These are phyloP conservation scores for Alternaria infectoria DNA, from an alignment of 2,329 filamentous ascomycete genomes.

Conservation along the genomic window DNA sequence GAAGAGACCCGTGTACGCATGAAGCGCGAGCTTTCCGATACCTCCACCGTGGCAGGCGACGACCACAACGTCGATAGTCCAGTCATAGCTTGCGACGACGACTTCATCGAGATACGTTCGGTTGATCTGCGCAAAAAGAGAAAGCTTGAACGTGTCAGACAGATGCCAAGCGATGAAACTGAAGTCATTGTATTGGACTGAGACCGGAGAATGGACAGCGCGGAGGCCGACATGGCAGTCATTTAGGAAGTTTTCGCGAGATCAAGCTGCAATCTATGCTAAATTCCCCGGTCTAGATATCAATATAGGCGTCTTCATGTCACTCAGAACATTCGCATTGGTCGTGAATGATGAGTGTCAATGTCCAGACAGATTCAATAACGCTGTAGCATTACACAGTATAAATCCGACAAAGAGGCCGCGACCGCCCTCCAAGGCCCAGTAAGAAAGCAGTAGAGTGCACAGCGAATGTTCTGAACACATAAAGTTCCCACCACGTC, in stretches of 20 bases:
- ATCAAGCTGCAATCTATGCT: neutral
- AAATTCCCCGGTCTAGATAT: too few species aligned
- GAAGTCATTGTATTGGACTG: slow-evolving; percentile 10
- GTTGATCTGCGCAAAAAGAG: slow-evolving; percentile 1
- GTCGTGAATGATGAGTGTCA: neutral
- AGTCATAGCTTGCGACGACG: neutral
- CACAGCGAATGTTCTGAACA: neutral
- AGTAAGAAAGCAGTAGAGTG: neutral
- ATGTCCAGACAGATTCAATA: neutral
- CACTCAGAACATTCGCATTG: too few species aligned
- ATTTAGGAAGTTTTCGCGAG: neutral
- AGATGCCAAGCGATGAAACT: neutral
- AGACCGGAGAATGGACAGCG: neutral
- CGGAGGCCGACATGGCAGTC: neutral
- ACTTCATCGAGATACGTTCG: slow-evolving; percentile 2
- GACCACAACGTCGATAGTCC: neutral
- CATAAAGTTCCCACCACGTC: neutral
- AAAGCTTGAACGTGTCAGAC: slow-evolving; percentile 1
- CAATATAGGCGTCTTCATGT: too few species aligned
- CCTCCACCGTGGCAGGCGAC: slow-evolving; percentile 2
- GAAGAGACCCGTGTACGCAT: neutral
- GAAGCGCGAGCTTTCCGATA: slow-evolving; percentile 8
- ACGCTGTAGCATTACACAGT: neutral
- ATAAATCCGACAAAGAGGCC: neutral
- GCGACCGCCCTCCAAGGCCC: neutral